Percentiles rank a stretch among this genome's conserved stretches.
Conservation (phyloP, 129 eudicot genomes). For the Arctium lappa region DNA sequence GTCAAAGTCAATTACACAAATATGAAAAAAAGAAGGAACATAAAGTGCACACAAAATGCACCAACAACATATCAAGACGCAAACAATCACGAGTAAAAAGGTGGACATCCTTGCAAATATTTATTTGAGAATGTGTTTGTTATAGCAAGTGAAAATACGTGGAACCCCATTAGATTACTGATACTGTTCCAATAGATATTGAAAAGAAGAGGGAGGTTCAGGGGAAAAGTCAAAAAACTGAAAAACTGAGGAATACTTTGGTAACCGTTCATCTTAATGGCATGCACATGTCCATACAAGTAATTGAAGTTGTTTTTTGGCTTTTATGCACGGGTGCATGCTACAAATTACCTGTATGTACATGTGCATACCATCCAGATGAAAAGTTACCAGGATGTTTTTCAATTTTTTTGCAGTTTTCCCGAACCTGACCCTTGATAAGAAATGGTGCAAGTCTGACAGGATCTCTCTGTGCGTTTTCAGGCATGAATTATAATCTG, state of each 20-base stretch:
- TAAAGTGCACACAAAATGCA: background rate
- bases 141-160: background rate
- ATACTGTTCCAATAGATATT: background rate
- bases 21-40: background rate
- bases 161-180: background rate
- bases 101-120: background rate
- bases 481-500: slow-evolving; percentile 90
- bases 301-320: too few relatives aligned
- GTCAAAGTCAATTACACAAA: background rate
- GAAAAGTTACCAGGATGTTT: too few relatives aligned
- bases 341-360: too few relatives aligned
- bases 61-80: too few relatives aligned
- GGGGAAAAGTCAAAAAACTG: too few relatives aligned
- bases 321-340: too few relatives aligned
- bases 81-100: background rate
- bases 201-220: background rate
- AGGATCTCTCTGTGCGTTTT: slow-evolving; percentile 11
- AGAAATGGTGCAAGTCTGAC: slow-evolving; percentile 1
- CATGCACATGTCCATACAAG: too few relatives aligned
- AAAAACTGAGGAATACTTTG: too few relatives aligned
- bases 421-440: background rate
- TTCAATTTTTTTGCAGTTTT: too few relatives aligned
- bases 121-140: background rate
- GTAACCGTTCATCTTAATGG: too few relatives aligned
- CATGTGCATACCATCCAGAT: too few relatives aligned